Percentiles rank a stretch among this genome's conserved stretches.
phyloP scores from a whole-genome alignment of 225 moss, liverwort and hornwort genomes.

The Polytrichum commune region DNA sequence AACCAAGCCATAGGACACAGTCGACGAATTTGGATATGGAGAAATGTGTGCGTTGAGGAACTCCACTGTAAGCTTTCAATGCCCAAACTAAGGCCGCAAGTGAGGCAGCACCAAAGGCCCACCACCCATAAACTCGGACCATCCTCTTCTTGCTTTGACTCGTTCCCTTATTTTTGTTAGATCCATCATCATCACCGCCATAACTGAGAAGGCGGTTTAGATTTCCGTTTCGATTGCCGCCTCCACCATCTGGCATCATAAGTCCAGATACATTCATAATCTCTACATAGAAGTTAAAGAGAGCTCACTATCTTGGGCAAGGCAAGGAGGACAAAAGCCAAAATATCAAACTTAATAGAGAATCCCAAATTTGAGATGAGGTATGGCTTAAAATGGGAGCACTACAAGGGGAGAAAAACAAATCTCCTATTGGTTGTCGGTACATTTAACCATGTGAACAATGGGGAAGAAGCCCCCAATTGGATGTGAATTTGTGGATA shows the following conservation, averaged over 20 bases:
- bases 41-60: constrained; percentile 11
- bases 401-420: too few species aligned
- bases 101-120: constrained; percentile 19
- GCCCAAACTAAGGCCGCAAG: constrained; percentile 22
- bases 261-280: not conserved
- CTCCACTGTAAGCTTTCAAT: constrained; percentile 23
- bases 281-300: not conserved
- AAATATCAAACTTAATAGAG: not conserved
- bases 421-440: too few species aligned
- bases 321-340: not conserved
- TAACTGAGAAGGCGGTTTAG: constrained; percentile 20
- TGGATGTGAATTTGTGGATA: not conserved
- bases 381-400: too few species aligned
- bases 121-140: constrained; percentile 18
- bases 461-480: too few species aligned
- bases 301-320: not conserved
- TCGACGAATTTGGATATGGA: constrained; percentile 38
- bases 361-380: not conserved
- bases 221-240: constrained; percentile 27
- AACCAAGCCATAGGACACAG: constrained; percentile 38
- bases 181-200: constrained; percentile 43
- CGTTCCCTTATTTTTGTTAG: constrained; percentile 1
- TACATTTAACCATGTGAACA: too few species aligned
- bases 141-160: constrained; percentile 10
- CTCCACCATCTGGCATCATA: constrained; percentile 29